phyloP scores from a whole-genome alignment of 108 stramenopile species.

The Parietichytrium sp. region DNA sequence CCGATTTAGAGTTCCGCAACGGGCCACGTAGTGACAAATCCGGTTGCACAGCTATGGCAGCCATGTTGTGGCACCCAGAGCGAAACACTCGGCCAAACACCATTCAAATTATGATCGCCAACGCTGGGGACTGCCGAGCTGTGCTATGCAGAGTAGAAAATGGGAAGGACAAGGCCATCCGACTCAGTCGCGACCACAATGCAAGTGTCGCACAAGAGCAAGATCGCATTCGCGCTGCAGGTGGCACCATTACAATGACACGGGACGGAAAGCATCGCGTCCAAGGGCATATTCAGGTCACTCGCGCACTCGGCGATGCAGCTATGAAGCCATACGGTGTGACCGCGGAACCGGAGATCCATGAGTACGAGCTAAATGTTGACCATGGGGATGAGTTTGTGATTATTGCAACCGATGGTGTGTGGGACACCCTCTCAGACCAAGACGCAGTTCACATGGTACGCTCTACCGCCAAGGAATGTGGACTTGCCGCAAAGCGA shows the following conservation, averaged over 20 bases:
- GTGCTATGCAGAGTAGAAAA: slow-evolving; percentile 27
- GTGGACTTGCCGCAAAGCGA: slow-evolving; percentile 29
- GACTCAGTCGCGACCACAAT: slow-evolving; percentile 12
- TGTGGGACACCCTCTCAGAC: slow-evolving; percentile 12
- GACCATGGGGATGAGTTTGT: slow-evolving; percentile 5
- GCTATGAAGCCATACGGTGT: slow-evolving; percentile 13
- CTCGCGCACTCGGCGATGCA: slow-evolving; percentile 33
- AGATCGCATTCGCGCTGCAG: slow-evolving; percentile 25
- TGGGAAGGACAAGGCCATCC: not conserved
- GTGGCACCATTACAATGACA: slow-evolving; percentile 29
- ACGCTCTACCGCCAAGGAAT: slow-evolving; percentile 26
- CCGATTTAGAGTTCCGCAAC: not conserved
- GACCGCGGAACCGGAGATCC: slow-evolving; percentile 13
- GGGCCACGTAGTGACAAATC: slow-evolving; percentile 21
- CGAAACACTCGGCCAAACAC: not conserved
- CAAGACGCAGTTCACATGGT: not conserved
- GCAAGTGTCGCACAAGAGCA: not conserved
- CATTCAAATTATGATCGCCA: slow-evolving; percentile 1
- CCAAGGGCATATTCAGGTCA: slow-evolving; percentile 32
- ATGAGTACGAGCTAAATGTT: not conserved
- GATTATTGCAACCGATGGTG: slow-evolving; percentile 27
- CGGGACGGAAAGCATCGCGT: slow-evolving; percentile 28
- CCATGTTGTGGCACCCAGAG: slow-evolving; percentile 22
- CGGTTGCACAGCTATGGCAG: slow-evolving; percentile 23
- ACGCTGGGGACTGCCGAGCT: slow-evolving; percentile 24